Conservation (phyloP, 2,329 filamentous ascomycete species). For the Aspergillus flavus region DNA sequence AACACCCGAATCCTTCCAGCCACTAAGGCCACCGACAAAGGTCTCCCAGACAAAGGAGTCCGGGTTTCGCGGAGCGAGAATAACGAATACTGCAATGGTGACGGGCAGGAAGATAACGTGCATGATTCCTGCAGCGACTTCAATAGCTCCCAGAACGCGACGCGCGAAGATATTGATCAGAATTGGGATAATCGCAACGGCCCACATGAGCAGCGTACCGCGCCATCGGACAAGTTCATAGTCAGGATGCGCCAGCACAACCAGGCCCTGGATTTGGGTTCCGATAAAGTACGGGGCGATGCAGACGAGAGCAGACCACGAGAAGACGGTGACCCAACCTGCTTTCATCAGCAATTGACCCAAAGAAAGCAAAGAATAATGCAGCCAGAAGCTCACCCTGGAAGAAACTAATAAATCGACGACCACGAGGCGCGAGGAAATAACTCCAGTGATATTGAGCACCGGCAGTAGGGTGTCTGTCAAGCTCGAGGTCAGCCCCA, state of each 20-base stretch:
- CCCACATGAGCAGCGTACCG: constrained; percentile 54
- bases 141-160: constrained; percentile 13
- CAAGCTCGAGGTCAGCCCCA: constrained; percentile 5
- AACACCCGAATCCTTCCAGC: constrained; percentile 26
- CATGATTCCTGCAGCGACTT: constrained; percentile 21
- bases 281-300: constrained; percentile 32
- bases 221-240: constrained; percentile 33
- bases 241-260: constrained; percentile 30
- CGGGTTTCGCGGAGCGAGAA: constrained; percentile 25
- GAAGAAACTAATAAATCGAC: constrained; percentile 28
- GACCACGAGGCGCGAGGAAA: constrained; percentile 27
- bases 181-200: constrained; percentile 50
- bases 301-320: constrained; percentile 31
- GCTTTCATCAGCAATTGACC: no score
- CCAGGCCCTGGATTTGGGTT: constrained; percentile 39
- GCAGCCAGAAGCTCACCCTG: constrained; percentile 3
- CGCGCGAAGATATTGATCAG: constrained; percentile 52
- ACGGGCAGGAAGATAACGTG: constrained; percentile 28
- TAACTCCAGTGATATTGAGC: constrained; percentile 42
- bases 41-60: constrained; percentile 27
- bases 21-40: constrained; percentile 26
- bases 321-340: constrained; percentile 11
- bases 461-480: constrained; percentile 27
- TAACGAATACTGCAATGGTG: constrained; percentile 24
- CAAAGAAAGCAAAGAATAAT: no score